Evolutionary conservation across 805 yeast genomes (phyloP).

Genomic region (Candida sphagnicola): DNA sequence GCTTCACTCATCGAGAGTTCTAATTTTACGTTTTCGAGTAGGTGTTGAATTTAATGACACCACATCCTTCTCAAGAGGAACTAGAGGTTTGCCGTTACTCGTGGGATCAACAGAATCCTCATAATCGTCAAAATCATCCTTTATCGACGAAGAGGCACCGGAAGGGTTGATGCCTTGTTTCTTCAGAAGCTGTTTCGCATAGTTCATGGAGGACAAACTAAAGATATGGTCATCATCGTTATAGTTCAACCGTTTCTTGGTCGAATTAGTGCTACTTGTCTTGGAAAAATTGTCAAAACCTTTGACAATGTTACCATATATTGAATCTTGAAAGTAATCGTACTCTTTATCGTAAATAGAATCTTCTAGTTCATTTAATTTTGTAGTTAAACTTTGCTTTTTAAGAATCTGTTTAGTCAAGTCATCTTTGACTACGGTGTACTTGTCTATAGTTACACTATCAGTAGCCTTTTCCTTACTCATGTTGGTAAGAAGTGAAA

Average conservation of each 20-base stretch:
- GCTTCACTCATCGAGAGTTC: constrained; percentile 22
- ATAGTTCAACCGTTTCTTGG: constrained; percentile 47
- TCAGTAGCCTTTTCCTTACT: not conserved
- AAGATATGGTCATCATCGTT: constrained; percentile 79
- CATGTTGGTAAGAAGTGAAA: not conserved
- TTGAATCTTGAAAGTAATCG: constrained; percentile 68
- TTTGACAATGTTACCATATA: constrained; percentile 77
- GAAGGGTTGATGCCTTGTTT: constrained; percentile 37
- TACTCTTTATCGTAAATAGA: constrained; percentile 75
- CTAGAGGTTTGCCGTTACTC: constrained; percentile 2
- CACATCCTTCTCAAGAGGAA: not conserved
- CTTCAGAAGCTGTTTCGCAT: constrained; percentile 53
- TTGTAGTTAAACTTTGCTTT: constrained; percentile 63
- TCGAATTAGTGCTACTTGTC: constrained; percentile 24
- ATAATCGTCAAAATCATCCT: constrained; percentile 35
- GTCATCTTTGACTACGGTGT: constrained; percentile 62
- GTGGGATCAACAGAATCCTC: constrained; percentile 33
- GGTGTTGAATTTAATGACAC: constrained; percentile 5
- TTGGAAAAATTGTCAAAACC: constrained; percentile 85
- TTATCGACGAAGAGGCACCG: constrained; percentile 11
- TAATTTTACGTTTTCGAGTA: constrained; percentile 16
- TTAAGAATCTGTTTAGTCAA: constrained; percentile 59
- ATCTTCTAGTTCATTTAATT: constrained; percentile 65
- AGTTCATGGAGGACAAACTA: constrained; percentile 69
- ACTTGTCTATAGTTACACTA: constrained; percentile 36